Evolutionary conservation across 2,329 filamentous ascomycete genomes (phyloP).

Genomic region (Aspergillus brunneoviolaceus): DNA sequence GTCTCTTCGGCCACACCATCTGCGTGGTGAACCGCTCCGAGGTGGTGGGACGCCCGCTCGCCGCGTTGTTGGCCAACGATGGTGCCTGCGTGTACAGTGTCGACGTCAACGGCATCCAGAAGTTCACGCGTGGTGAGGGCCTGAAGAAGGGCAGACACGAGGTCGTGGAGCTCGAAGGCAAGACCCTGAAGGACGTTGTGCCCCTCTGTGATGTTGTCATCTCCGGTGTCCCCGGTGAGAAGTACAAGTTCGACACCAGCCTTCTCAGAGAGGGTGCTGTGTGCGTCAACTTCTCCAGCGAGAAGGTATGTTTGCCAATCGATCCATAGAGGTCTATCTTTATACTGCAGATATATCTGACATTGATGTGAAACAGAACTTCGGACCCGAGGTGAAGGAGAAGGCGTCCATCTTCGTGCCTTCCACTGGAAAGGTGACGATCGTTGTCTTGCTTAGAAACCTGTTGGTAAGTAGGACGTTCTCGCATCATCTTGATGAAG

Average conservation of each 20-base stretch:
- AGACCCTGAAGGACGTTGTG: conserved; percentile 75
- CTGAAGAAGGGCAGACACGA: conserved; percentile 84
- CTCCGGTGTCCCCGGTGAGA: conserved; percentile 82
- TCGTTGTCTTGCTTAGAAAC: conserved; percentile 85
- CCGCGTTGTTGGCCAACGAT: conserved; percentile 91
- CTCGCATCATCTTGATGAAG: not conserved
- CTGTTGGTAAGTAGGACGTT: conserved; percentile 64
- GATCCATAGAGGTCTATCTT: not conserved
- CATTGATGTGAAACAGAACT: conserved; percentile 59
- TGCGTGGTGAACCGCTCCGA: conserved; percentile 96
- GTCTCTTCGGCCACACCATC: conserved; percentile 88
- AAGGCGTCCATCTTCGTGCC: conserved; percentile 97
- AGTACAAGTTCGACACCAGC: conserved; percentile 84
- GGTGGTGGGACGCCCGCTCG: conserved; percentile 89
- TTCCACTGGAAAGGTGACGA: conserved; percentile 96
- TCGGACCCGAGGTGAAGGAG: conserved; percentile 84
- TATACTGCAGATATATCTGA: conserved; percentile 9
- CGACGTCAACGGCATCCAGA: conserved; percentile 85
- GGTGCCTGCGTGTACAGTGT: conserved; percentile 94
- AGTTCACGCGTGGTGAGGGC: conserved; percentile 86
- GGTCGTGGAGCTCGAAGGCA: conserved; percentile 77
- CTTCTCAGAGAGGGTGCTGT: conserved; percentile 85
- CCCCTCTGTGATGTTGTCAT: conserved; percentile 93
- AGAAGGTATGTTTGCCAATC: conserved; percentile 56
- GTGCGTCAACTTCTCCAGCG: conserved; percentile 98